A percentile compares a stretch with the other conserved stretches of the same genome.
phyloP scores from a whole-genome alignment of 2,329 filamentous ascomycete species.

The Epichloe elymi region DNA sequence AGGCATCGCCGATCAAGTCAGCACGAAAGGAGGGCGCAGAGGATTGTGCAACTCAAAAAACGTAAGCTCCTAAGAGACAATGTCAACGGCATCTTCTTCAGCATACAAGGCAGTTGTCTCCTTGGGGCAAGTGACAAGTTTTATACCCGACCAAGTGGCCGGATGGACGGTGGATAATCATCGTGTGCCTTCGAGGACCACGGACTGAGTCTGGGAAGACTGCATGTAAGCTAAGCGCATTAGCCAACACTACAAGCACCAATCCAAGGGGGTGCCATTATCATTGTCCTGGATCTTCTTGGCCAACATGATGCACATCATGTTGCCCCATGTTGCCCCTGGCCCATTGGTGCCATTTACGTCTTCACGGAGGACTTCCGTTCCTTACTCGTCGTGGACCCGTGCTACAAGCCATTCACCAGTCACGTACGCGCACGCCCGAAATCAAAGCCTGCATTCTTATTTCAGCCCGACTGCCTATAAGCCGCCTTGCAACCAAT shows the following conservation, averaged over 20 bases:
- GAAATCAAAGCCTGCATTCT: slow-evolving; percentile 3
- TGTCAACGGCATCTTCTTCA: too few relatives aligned
- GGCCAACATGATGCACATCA: not conserved
- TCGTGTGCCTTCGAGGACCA: not conserved
- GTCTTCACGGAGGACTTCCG: not conserved
- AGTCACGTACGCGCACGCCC: slow-evolving; percentile 5
- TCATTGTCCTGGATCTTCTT: not conserved
- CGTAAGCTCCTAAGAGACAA: too few relatives aligned
- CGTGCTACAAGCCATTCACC: not conserved
- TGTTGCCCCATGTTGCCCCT: not conserved
- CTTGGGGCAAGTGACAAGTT: not conserved
- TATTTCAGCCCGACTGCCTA: slow-evolving; percentile 5
- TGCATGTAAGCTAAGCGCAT: slow-evolving; percentile 4
- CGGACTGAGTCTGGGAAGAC: not conserved
- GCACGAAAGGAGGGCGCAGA: too few relatives aligned
- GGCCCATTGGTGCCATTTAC: not conserved
- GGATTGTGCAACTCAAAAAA: too few relatives aligned
- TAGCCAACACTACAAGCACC: slow-evolving; percentile 1
- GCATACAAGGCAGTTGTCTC: not conserved
- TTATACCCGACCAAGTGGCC: slow-evolving; percentile 2
- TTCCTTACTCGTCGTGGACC: not conserved
- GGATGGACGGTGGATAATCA: not conserved
- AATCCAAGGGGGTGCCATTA: slow-evolving; percentile 4
- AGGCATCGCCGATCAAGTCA: too few relatives aligned
- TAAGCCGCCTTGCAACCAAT: not conserved